phyloP scores from a whole-genome alignment of 176 grass and related monocot species.

The Hyparrhenia diplandra region DNA sequence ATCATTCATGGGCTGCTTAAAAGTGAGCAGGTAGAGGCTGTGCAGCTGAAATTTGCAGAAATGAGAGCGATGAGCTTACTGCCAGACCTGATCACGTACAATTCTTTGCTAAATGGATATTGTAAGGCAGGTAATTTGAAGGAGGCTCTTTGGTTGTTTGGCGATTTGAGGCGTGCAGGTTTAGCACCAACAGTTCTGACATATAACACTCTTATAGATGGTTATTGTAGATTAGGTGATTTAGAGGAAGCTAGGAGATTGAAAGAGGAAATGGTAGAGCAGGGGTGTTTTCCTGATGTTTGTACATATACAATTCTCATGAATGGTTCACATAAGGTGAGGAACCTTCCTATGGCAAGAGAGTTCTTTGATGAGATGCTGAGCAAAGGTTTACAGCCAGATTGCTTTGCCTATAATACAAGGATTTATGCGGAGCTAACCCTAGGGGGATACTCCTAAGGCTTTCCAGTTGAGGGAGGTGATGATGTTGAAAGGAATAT shows the following conservation, averaged over 20 bases:
- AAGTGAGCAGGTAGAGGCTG: slow-evolving; percentile 31
- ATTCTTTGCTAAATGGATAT: slow-evolving; percentile 53
- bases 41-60: slow-evolving; percentile 48
- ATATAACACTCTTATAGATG: slow-evolving; percentile 73
- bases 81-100: slow-evolving; percentile 54
- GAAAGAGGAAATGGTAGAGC: slow-evolving; percentile 53
- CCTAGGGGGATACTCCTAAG: slow-evolving; percentile 37
- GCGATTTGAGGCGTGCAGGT: slow-evolving; percentile 36
- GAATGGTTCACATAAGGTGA: slow-evolving; percentile 56
- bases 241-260: slow-evolving; percentile 46
- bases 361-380: slow-evolving; percentile 69
- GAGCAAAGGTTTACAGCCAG: slow-evolving; percentile 39
- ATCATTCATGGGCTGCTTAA: slow-evolving; percentile 57
- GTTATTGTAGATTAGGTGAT: slow-evolving; percentile 49
- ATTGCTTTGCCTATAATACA: slow-evolving; percentile 65
- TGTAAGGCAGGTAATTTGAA: slow-evolving; percentile 49
- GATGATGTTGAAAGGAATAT: slow-evolving; percentile 52
- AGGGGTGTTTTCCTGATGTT: slow-evolving; percentile 42
- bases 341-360: slow-evolving; percentile 44
- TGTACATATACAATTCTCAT: slow-evolving; percentile 75
- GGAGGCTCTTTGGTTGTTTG: slow-evolving; percentile 46
- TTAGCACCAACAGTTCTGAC: slow-evolving; percentile 45
- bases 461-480: slow-evolving; percentile 57
- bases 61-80: slow-evolving; percentile 49
- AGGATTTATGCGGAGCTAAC: slow-evolving; percentile 40